These are phyloP conservation scores for Hymenotorrendiella dingleyae DNA, from an alignment of 2,329 filamentous ascomycete species.

Conservation along the genomic window DNA sequence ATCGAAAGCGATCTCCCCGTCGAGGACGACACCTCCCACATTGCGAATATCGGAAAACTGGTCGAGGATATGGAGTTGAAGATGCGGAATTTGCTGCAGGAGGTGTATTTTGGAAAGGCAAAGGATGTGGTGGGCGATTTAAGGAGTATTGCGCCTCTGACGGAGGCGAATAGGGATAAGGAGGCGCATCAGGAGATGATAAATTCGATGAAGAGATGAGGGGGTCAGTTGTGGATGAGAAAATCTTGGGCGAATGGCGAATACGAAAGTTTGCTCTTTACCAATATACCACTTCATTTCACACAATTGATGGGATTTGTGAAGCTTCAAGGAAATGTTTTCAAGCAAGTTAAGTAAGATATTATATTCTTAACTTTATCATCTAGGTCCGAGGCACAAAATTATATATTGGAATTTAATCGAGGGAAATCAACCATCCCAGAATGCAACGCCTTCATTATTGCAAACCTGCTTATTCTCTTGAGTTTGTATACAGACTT, in stretches of 20 bases:
- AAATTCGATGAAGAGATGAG: conserved; percentile 41
- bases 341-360: no score
- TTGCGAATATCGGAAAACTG: conserved; percentile 87
- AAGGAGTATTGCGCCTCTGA: conserved; percentile 77
- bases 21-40: conserved; percentile 86
- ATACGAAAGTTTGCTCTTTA: no score
- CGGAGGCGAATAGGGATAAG: conserved; percentile 76
- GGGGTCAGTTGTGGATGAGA: not conserved
- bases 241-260: not conserved
- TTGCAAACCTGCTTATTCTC: no score
- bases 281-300: no score
- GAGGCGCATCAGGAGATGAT: conserved; percentile 89
- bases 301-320: no score
- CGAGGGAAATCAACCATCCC: no score
- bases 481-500: no score
- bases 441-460: no score
- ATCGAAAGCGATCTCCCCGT: conserved; percentile 87
- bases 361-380: no score
- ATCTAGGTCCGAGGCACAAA: no score
- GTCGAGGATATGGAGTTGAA: conserved; percentile 99
- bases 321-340: no score
- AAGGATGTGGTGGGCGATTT: conserved; percentile 97
- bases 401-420: no score
- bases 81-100: conserved; percentile 96
- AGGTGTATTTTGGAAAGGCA: conserved; percentile 99